Evolutionary conservation across 2,329 filamentous ascomycete species (phyloP).

Genomic region (Zarea fungicola): DNA sequence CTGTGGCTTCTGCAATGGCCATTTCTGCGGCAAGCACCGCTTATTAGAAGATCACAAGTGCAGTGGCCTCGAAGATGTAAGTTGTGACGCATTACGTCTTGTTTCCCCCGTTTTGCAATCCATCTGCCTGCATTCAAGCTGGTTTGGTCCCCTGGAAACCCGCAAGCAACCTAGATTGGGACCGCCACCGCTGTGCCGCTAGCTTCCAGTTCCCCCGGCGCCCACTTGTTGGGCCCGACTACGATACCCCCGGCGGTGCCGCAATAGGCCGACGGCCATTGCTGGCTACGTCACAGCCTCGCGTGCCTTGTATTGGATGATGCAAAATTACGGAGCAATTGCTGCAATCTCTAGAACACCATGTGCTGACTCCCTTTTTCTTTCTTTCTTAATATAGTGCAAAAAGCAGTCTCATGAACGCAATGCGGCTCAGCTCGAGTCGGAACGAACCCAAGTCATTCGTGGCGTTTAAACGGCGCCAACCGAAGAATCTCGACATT

Average conservation of each 20-base stretch:
- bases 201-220: too few species aligned
- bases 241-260: conserved; percentile 1
- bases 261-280: conserved; percentile 4
- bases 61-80: conserved; percentile 80
- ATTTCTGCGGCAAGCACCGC: conserved; percentile 93
- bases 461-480: conserved; percentile 66
- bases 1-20: conserved; percentile 89
- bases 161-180: background rate
- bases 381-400: too few species aligned
- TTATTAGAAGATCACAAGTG: conserved; percentile 94
- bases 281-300: conserved; percentile 13
- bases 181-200: too few species aligned
- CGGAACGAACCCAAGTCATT: conserved; percentile 89
- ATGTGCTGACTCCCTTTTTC: conserved; percentile 14
- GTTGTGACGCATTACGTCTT: conserved; percentile 23
- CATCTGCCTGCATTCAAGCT: background rate
- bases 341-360: background rate
- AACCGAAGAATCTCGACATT: background rate
- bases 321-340: too few species aligned
- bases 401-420: conserved; percentile 95
- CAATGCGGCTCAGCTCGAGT: conserved; percentile 87
- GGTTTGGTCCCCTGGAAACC: background rate
- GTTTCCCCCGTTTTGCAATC: background rate
- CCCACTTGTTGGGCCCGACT: conserved; percentile 5
- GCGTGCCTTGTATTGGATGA: too few species aligned